These are phyloP conservation scores for Fallopia convolvulus DNA, from an alignment of 148 eudicot species.

Conservation along the genomic window DNA sequence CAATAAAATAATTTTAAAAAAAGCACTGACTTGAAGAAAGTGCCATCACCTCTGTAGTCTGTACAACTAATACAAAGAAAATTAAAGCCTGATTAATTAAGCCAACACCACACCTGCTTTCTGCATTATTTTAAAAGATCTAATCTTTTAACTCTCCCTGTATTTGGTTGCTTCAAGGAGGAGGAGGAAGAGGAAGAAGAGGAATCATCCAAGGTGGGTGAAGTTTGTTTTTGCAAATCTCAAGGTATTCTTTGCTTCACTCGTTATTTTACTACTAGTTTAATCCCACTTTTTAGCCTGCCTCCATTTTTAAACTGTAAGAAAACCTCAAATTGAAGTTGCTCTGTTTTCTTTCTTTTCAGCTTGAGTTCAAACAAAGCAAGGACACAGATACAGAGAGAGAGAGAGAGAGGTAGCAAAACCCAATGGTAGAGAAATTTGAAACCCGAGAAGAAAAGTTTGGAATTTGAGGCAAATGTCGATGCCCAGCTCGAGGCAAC, in stretches of 20 bases:
- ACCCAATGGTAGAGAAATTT: conserved; percentile 6
- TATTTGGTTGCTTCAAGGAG: not conserved
- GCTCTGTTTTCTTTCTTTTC: conserved; percentile 12
- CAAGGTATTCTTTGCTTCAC: conserved; percentile 54
- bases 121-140: not conserved
- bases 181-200: conserved; percentile 11
- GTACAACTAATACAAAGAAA: not conserved
- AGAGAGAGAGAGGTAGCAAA: conserved; percentile 16
- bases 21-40: conserved; percentile 7
- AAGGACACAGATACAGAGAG: conserved; percentile 17
- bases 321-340: not conserved
- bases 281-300: not conserved
- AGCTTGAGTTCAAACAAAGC: conserved; percentile 38
- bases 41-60: conserved; percentile 7
- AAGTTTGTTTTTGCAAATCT: conserved; percentile 29
- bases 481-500: conserved; percentile 41
- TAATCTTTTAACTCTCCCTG: not conserved
- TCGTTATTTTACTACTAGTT: conserved; percentile 13
- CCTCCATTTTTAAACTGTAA: not conserved
- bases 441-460: conserved; percentile 34
- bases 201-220: conserved; percentile 8
- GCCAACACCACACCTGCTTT: not conserved
- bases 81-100: not conserved
- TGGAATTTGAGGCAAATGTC: conserved; percentile 53
- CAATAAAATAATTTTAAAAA: not conserved